Evolutionary conservation across 23 red algal genomes (phyloP).

Genomic region (Chondrus crispus): DNA sequence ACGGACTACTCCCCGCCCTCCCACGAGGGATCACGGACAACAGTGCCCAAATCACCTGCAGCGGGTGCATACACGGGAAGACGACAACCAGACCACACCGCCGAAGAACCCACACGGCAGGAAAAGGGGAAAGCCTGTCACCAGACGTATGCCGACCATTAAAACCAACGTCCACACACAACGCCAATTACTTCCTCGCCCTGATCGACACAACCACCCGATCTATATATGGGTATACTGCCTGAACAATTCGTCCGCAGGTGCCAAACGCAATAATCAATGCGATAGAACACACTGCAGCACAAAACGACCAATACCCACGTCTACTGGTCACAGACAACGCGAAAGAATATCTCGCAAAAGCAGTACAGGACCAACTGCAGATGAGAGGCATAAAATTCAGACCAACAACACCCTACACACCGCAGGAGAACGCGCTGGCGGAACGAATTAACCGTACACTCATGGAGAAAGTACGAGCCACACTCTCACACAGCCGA

Average conservation of each 20-base stretch:
- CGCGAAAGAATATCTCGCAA: background rate
- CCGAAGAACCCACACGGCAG: too few species aligned
- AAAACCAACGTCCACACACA: background rate
- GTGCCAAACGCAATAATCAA: background rate
- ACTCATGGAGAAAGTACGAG: background rate
- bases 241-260: background rate
- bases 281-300: background rate
- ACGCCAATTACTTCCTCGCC: background rate
- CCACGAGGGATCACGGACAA: too few species aligned
- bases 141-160: background rate
- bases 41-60: too few species aligned
- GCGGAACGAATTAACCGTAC: background rate
- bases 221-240: background rate
- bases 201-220: background rate
- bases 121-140: too few species aligned
- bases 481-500: background rate
- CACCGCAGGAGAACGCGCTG: background rate
- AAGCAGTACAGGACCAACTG: background rate
- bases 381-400: background rate
- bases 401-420: background rate
- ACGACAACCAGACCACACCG: too few species aligned
- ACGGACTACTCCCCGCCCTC: too few species aligned
- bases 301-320: background rate
- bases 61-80: too few species aligned
- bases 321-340: background rate